Evolutionary conservation across 805 yeast species (phyloP).

Genomic region (Lachancea fermentati): DNA sequence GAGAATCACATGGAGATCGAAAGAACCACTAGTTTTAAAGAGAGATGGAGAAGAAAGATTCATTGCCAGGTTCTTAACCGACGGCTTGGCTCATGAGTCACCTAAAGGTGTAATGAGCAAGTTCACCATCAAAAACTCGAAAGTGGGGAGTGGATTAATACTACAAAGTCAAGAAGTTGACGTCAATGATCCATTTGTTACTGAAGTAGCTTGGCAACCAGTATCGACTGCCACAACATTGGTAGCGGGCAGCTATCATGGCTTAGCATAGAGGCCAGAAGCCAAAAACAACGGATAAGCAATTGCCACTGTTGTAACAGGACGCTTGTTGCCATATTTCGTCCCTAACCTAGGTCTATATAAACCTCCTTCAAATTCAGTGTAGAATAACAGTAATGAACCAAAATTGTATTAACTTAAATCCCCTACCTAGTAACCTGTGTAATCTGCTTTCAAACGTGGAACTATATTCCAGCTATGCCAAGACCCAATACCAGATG

Average conservation of each 20-base stretch:
- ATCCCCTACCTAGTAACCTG: background rate
- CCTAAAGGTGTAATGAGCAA: slow-evolving; percentile 68
- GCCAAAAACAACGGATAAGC: background rate
- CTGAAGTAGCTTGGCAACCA: slow-evolving; percentile 30
- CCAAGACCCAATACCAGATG: slow-evolving; percentile 9
- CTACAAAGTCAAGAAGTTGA: slow-evolving; percentile 35
- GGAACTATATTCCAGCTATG: slow-evolving; percentile 18
- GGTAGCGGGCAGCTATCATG: slow-evolving; percentile 36
- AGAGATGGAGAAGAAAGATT: slow-evolving; percentile 53
- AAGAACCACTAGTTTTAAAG: slow-evolving; percentile 36
- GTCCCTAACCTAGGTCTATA: background rate
- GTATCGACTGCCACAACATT: slow-evolving; percentile 33
- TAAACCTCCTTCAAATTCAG: too few relatives aligned
- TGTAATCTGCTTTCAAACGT: slow-evolving; percentile 4
- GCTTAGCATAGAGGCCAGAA: slow-evolving; percentile 28
- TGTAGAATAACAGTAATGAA: too few relatives aligned
- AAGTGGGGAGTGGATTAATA: slow-evolving; percentile 39
- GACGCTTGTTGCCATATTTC: background rate
- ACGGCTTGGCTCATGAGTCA: slow-evolving; percentile 63
- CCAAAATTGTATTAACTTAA: background rate
- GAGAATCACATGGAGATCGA: slow-evolving; percentile 81
- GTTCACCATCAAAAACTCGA: slow-evolving; percentile 43
- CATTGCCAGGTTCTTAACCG: slow-evolving; percentile 82
- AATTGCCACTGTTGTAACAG: background rate
- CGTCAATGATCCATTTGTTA: slow-evolving; percentile 37